Evolutionary conservation across 1,284 basidiomycete genomes (phyloP).

Genomic region (Caloboletus firmus): DNA sequence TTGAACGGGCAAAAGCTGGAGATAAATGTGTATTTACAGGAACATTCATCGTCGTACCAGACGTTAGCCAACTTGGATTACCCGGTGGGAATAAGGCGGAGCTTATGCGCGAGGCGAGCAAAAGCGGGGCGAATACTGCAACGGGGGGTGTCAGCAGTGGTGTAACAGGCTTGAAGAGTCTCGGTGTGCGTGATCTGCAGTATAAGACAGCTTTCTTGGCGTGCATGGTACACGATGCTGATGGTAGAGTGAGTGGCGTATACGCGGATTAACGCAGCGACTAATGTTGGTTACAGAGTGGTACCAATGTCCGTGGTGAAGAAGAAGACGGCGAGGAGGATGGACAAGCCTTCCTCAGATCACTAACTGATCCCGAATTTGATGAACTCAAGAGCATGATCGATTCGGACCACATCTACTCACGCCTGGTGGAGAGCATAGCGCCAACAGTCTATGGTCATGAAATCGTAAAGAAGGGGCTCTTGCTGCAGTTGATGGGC

Average conservation of each 20-base stretch:
- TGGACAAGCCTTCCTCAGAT: slow-evolving; percentile 79
- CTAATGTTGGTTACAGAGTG: slow-evolving; percentile 47
- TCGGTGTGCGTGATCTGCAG: slow-evolving; percentile 94
- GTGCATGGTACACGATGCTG: slow-evolving; percentile 94
- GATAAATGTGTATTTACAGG: slow-evolving; percentile 99
- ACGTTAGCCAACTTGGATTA: slow-evolving; percentile 93
- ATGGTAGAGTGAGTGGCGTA: slow-evolving; percentile 66
- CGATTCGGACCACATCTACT: slow-evolving; percentile 90
- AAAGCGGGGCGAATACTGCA: slow-evolving; percentile 56
- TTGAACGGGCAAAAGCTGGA: slow-evolving; percentile 97
- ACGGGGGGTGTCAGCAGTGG: slow-evolving; percentile 79
- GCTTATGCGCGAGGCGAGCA: slow-evolving; percentile 84
- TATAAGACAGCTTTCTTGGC: slow-evolving; percentile 99
- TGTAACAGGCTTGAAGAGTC: slow-evolving; percentile 90
- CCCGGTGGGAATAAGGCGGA: slow-evolving; percentile 93
- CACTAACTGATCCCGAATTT: slow-evolving; percentile 91
- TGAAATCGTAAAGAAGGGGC: slow-evolving; percentile 97
- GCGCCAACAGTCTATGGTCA: slow-evolving; percentile 99
- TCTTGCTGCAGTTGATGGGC: slow-evolving; percentile 98
- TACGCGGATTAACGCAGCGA: slow-evolving; percentile 1
- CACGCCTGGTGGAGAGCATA: slow-evolving; percentile 89
- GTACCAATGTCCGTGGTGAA: slow-evolving; percentile 86
- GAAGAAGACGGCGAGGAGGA: slow-evolving; percentile 78
- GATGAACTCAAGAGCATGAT: slow-evolving; percentile 96
- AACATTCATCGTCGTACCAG: slow-evolving; percentile 97